Evolutionary conservation across 2,329 filamentous ascomycete genomes (phyloP).

Genomic region (Colletotrichum cuscutae): DNA sequence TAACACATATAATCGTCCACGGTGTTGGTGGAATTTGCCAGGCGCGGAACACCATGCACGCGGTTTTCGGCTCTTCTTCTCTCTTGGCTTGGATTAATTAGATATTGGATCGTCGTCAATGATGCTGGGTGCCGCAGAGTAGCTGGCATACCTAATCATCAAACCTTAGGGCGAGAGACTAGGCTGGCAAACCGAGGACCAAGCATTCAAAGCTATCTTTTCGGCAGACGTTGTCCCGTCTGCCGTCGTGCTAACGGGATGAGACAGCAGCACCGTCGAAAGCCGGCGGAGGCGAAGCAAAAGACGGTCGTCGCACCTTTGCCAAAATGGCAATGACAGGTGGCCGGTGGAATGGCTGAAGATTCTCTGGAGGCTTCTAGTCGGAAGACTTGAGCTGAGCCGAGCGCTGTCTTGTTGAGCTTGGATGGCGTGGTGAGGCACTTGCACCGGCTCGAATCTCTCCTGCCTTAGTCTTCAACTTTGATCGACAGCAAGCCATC

Average conservation of each 20-base stretch:
- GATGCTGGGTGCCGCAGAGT: background rate
- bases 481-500: background rate
- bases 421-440: too few relatives aligned
- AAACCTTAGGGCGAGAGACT: conserved; percentile 2
- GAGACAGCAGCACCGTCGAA: background rate
- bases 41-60: background rate
- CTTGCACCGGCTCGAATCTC: background rate
- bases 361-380: conserved; percentile 16
- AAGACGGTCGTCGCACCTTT: background rate
- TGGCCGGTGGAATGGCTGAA: background rate
- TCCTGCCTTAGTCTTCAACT: background rate
- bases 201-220: background rate
- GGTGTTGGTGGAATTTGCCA: background rate
- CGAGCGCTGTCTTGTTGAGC: background rate
- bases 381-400: background rate
- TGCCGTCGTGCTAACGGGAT: background rate
- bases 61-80: background rate
- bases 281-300: background rate
- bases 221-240: conserved; percentile 11
- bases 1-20: background rate
- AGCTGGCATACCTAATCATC: background rate
- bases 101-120: background rate
- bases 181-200: background rate
- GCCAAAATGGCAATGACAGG: background rate
- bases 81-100: background rate